Base-by-base conservation (phyloP, 805 yeast genomes). In the Ogataea polymorpha region DNA sequence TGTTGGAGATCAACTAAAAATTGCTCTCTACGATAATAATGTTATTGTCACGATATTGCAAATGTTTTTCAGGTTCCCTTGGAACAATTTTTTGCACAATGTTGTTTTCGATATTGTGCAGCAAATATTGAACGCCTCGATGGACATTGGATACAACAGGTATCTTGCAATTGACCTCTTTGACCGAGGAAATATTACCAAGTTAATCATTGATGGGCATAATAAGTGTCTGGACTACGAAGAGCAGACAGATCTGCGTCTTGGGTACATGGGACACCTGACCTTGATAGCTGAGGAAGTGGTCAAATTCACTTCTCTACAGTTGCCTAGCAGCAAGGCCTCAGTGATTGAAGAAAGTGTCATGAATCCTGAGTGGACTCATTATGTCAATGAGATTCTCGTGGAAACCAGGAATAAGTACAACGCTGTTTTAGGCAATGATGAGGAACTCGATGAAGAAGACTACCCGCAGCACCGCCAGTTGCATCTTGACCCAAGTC, bases 241-340 rank as follows among this genome's bases (percentile, higher is more conserved):
- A 59, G 75, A 72, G 48, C 67, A 67, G 42, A 70, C 71, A 12
- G 78, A 79, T 4, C 75, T 86, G 29, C 74, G 95, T 41, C 76
- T 90, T 28, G 99, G 99, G 0, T 93, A 88, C 59, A 89, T 90
- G 88, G 99, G 99, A n/a, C 99, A 93, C 61, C 66, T 93, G 49
- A 88, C 95, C 6, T 68, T 93, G 37, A 87, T 93, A 42, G 89
- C 96, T 37, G 99, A 93, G 61, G 99, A 93, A 61, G 89, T 93
- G 33, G 96, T 89, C 35, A 93, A 93, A 60, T 93, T 93, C 61
- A 51, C 55, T 13, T 51, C 55, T 5, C 31, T 51, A 14, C 50
- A 48, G 18, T 14, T 51, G 25, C 51, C 46, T 6, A 84, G 78
- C 46, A 62, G 77, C 17, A 72, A 80, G 11, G 74, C 85, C 2